Percentiles rank a stretch among this genome's conserved stretches.
Conservation (phyloP, 495 filamentous ascomycete genomes). For the Aspergillus steynii region DNA sequence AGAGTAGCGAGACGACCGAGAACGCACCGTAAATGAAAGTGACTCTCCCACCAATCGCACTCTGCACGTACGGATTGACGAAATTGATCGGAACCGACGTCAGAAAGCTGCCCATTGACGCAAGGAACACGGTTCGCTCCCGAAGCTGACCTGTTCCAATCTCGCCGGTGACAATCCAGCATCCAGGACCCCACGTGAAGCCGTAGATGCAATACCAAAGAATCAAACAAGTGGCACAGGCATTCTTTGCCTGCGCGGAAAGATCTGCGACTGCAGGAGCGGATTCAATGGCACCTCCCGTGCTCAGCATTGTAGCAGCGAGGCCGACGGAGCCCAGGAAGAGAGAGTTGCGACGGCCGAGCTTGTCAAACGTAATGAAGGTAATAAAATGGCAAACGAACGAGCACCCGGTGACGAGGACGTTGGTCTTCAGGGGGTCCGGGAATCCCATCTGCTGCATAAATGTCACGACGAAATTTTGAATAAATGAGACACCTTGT, state of each 20-base stretch:
- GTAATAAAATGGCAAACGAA: constrained; percentile 56
- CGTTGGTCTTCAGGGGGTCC: constrained; percentile 49
- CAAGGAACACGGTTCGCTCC: constrained; percentile 15
- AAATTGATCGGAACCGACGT: constrained; percentile 18
- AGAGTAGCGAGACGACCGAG: constrained; percentile 46
- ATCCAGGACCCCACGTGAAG: constrained; percentile 14
- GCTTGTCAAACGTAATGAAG: constrained; percentile 49
- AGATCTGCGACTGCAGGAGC: neutral
- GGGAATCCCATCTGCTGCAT: constrained; percentile 22
- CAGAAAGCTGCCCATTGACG: constrained; percentile 12
- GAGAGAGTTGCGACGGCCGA: constrained; percentile 53
- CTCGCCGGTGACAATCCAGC: constrained; percentile 17
- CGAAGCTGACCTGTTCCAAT: constrained; percentile 15
- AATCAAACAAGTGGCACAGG: constrained; percentile 7
- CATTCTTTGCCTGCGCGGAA: too few relatives aligned
- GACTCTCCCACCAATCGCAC: constrained; percentile 12
- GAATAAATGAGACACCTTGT: constrained; percentile 35
- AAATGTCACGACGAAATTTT: constrained; percentile 22
- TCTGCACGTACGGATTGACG: constrained; percentile 25
- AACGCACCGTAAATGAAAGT: constrained; percentile 47
- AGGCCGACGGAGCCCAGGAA: constrained; percentile 40
- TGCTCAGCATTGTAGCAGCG: constrained; percentile 28
- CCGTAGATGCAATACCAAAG: constrained; percentile 16
- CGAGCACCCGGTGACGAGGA: constrained; percentile 52
- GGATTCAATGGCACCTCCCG: constrained; percentile 39